phyloP scores from a whole-genome alignment of 148 eudicot genomes.

The Cornus florida region DNA sequence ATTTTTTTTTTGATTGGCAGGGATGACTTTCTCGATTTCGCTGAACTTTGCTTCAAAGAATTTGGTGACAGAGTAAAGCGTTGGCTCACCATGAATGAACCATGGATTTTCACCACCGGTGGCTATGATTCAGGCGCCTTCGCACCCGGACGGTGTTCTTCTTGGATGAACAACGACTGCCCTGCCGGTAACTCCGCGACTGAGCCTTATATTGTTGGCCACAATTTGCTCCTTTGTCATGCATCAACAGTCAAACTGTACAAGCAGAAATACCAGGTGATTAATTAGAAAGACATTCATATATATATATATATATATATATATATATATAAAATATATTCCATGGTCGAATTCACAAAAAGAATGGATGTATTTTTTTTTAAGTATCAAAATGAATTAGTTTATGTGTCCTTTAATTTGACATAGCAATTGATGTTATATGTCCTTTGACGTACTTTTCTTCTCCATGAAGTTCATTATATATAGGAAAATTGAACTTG shows the following conservation, averaged over 20 bases:
- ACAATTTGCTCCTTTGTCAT: conserved; percentile 31
- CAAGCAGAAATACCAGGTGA: conserved; percentile 28
- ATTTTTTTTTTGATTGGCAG: conserved; percentile 23
- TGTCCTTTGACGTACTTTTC: too few relatives aligned
- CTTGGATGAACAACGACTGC: conserved; percentile 10
- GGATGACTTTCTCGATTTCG: conserved; percentile 24
- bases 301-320: too few relatives aligned
- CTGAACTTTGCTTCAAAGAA: conserved; percentile 32
- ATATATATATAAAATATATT: too few relatives aligned
- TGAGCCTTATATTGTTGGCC: conserved; percentile 25
- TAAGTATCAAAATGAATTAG: too few relatives aligned
- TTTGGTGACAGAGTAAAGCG: conserved; percentile 38
- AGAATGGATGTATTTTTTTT: too few relatives aligned
- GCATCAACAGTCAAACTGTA: conserved; percentile 23
- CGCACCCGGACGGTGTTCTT: conserved; percentile 14
- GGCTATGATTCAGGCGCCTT: conserved; percentile 20
- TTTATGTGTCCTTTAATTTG: too few relatives aligned
- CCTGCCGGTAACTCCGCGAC: conserved; percentile 8
- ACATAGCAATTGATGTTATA: too few relatives aligned
- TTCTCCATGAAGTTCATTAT: neutral
- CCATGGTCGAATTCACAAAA: too few relatives aligned
- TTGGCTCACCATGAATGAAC: conserved; percentile 38
- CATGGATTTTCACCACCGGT: conserved; percentile 7
- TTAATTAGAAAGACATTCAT: neutral
- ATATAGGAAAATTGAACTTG: neutral